phyloP scores from a whole-genome alignment of 1,284 basidiomycete species.

The Fereydounia khargensis region DNA sequence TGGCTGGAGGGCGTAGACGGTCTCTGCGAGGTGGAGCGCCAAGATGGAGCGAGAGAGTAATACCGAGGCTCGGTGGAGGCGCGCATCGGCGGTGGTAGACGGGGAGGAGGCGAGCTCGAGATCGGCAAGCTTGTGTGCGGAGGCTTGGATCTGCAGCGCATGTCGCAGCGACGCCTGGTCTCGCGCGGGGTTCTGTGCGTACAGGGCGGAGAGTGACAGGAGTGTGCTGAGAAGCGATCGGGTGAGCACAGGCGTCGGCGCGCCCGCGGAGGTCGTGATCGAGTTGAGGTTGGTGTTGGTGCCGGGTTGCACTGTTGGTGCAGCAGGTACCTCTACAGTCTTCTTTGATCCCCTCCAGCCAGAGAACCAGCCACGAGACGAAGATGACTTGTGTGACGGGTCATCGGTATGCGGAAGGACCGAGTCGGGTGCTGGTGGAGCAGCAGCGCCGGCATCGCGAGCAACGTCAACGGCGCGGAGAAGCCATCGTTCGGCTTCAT shows the following conservation, averaged over 20 bases:
- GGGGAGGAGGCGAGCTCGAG: constrained; percentile 16
- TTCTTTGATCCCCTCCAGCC: too few species aligned
- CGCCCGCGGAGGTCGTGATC: not conserved
- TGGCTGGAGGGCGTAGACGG: constrained; percentile 44
- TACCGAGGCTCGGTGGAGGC: constrained; percentile 38
- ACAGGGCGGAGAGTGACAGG: constrained; percentile 33
- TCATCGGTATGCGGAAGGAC: not conserved
- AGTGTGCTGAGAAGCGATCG: constrained; percentile 34
- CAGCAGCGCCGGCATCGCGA: not conserved
- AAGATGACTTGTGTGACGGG: not conserved
- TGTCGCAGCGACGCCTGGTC: constrained; percentile 7
- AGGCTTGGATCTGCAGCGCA: constrained; percentile 37
- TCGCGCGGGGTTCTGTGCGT: constrained; percentile 13
- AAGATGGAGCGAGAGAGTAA: constrained; percentile 32
- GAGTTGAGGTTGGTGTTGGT: not conserved
- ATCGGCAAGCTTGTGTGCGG: constrained; percentile 23
- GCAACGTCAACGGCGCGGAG: constrained; percentile 29
- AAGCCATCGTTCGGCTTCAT: constrained; percentile 34
- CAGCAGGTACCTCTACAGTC: too few species aligned
- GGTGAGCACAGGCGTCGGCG: constrained; percentile 20
- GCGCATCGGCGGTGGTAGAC: not conserved
- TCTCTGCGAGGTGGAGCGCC: constrained; percentile 46
- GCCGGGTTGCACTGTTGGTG: too few species aligned
- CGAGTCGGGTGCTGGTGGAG: not conserved
- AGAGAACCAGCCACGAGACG: too few species aligned